Base-by-base conservation (phyloP, 176 grass and related monocot species). In the Luzula sylvatica region DNA sequence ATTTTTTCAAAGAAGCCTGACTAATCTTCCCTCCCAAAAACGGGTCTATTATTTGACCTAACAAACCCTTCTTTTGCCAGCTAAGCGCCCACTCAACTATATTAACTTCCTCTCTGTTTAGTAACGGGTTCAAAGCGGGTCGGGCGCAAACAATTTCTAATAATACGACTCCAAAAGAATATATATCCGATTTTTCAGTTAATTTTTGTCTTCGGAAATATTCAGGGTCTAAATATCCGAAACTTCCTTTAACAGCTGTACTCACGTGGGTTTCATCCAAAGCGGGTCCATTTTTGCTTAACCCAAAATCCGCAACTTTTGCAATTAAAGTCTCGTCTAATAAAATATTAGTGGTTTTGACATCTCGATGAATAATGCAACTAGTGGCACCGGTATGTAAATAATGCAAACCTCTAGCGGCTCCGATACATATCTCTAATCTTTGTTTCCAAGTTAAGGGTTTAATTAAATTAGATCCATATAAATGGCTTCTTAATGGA, bases 261-360 rank as follows among this genome's bases (percentile, higher is more conserved):
- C 84, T 96, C 9, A 96, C 90, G 47, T 96, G 90, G 0, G 90
- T 86, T 69, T 95, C 77, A 55, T 96, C 90, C 38, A 96, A 71
- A 42, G 77, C 83, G 25, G 90, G 90, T 0, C 90, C 90, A n/a
- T 68, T 71, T 75, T 96, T 96, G n/a, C 83, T 88, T 0, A 96
- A 78, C 23, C 90, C 90, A 14, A 96, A 96, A 68, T 96, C 90
- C 61, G 90, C 70, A 28, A 96, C 90, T 78, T 96, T 96, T 16
- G 90, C 84, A 3, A 89, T 63, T 57, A 96, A 87, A 65, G 70
- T 86, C 18, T 82, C 77, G 41, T 96, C 90, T 15, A 96, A 82
- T 45, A 96, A 86, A 24, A 96, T 96, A 66, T 96, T 96, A 40
- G 90, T 83, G 2, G 90, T 88, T 74, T 96, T 96, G 38, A 96